Evolutionary conservation across 495 filamentous ascomycete genomes (phyloP).

Genomic region (Pyrenula massariospora): DNA sequence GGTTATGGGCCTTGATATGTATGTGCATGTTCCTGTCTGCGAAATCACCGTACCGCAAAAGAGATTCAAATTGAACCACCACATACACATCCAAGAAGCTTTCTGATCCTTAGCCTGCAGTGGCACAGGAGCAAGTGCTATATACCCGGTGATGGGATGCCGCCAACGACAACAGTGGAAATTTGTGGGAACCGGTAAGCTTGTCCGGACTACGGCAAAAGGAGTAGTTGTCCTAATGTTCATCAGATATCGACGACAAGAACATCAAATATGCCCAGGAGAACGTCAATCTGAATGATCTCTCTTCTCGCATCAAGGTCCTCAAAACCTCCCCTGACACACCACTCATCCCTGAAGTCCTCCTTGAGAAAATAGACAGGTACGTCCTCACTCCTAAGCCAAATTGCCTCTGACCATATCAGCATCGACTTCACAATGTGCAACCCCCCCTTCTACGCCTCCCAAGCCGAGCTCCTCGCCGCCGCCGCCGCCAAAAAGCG

Average conservation of each 20-base stretch:
- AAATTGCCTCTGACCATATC: not conserved
- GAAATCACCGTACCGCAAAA: no score
- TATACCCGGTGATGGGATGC: slow-evolving; percentile 83
- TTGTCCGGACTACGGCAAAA: not conserved
- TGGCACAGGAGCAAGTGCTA: slow-evolving; percentile 80
- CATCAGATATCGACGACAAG: slow-evolving; percentile 62
- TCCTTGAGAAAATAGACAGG: slow-evolving; percentile 17
- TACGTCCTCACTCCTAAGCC: slow-evolving; percentile 7
- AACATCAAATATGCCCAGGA: slow-evolving; percentile 50
- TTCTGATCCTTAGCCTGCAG: no score
- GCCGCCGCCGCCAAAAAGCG: slow-evolving; percentile 53
- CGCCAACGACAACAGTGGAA: slow-evolving; percentile 52
- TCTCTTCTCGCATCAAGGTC: slow-evolving; percentile 55
- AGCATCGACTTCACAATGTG: slow-evolving; percentile 84
- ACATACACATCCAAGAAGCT: no score
- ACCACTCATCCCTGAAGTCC: slow-evolving; percentile 41
- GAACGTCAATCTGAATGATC: slow-evolving; percentile 52
- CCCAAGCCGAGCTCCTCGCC: slow-evolving; percentile 51
- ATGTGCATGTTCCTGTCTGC: no score
- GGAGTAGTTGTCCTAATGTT: not conserved
- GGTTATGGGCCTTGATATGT: slow-evolving; percentile 72
- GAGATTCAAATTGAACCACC: no score
- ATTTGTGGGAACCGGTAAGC: slow-evolving; percentile 57
- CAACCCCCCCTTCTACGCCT: slow-evolving; percentile 89
- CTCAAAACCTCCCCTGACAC: slow-evolving; percentile 37